These are phyloP conservation scores for Periconia sp. DNA, from an alignment of 2,329 filamentous ascomycete species.

Conservation along the genomic window DNA sequence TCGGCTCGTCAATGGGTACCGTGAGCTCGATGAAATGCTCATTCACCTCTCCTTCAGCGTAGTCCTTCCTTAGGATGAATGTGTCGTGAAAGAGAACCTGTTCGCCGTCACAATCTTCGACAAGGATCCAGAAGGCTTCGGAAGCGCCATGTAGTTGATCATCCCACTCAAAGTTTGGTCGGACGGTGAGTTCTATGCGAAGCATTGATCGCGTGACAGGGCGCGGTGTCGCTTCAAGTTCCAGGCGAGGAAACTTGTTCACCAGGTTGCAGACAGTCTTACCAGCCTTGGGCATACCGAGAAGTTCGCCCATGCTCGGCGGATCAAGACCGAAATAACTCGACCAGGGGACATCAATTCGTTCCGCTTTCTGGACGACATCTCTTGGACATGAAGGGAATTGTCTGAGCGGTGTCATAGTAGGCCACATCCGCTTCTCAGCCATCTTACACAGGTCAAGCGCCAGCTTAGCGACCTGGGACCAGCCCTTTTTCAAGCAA, in stretches of 20 bases:
- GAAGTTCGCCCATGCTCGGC: slow-evolving; percentile 91
- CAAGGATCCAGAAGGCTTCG: slow-evolving; percentile 95
- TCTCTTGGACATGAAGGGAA: slow-evolving; percentile 81
- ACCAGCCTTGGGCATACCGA: slow-evolving; percentile 88
- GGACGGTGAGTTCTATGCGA: slow-evolving; percentile 86
- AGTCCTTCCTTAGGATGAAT: slow-evolving; percentile 89
- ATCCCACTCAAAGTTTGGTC: slow-evolving; percentile 96
- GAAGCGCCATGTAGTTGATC: slow-evolving; percentile 84
- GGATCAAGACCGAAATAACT: slow-evolving; percentile 97
- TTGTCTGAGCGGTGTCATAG: slow-evolving; percentile 93
- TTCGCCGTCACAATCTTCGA: slow-evolving; percentile 97
- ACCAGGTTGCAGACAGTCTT: slow-evolving; percentile 84
- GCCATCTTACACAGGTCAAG: slow-evolving; percentile 98
- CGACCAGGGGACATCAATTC: slow-evolving; percentile 91
- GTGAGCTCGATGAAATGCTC: slow-evolving; percentile 97
- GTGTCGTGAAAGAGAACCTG: slow-evolving; percentile 94
- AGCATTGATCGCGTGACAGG: slow-evolving; percentile 95
- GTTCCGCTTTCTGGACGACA: slow-evolving; percentile 88
- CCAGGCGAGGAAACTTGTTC: slow-evolving; percentile 89
- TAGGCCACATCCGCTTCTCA: slow-evolving; percentile 99
- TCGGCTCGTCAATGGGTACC: slow-evolving; percentile 93
- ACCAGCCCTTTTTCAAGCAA: slow-evolving; percentile 95
- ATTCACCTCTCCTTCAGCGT: slow-evolving; percentile 82
- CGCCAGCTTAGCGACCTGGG: slow-evolving; percentile 88
- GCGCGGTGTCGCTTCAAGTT: slow-evolving; percentile 91